These are phyloP conservation scores for Candida argentea DNA, from an alignment of 805 yeast species.

Conservation along the genomic window DNA sequence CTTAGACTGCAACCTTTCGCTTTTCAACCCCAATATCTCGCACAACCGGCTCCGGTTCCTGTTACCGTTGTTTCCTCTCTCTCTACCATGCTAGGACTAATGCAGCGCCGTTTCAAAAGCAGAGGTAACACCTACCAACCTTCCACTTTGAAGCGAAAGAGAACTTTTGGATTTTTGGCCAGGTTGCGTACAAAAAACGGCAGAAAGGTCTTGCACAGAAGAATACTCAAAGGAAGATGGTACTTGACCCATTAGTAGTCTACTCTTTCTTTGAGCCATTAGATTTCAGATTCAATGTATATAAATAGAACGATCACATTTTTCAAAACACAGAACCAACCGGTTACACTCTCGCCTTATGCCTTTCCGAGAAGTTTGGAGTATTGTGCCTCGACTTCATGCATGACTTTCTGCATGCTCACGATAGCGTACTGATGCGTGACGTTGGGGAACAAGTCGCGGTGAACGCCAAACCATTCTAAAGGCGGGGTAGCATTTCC, in stretches of 20 bases:
- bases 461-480: conserved; percentile 95
- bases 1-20: conserved; percentile 1
- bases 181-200: conserved; percentile 70
- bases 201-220: conserved; percentile 63
- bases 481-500: conserved; percentile 98
- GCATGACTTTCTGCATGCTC: conserved; percentile 62
- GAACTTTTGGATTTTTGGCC: conserved; percentile 82
- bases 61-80: conserved; percentile 14
- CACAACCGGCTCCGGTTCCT: conserved; percentile 3
- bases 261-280: conserved; percentile 2
- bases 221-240: conserved; percentile 91
- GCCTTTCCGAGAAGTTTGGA: conserved; percentile 40
- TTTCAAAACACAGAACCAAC: not conserved
- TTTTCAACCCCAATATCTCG: conserved; percentile 6
- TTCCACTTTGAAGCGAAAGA: conserved; percentile 78
- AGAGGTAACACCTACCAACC: conserved; percentile 97
- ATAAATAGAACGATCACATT: not conserved
- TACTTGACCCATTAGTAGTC: conserved; percentile 61
- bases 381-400: conserved; percentile 51
- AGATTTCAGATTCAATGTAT: conserved; percentile 1
- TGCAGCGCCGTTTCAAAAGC: conserved; percentile 65
- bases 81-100: conserved; percentile 25
- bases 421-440: conserved; percentile 76
- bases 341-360: conserved; percentile 6
- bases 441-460: conserved; percentile 75